A percentile compares a stretch with the other conserved stretches of the same genome.
These are phyloP conservation scores for Amoebophrya sp. DNA, from an alignment of 169 alveolate species.

Conservation along the genomic window DNA sequence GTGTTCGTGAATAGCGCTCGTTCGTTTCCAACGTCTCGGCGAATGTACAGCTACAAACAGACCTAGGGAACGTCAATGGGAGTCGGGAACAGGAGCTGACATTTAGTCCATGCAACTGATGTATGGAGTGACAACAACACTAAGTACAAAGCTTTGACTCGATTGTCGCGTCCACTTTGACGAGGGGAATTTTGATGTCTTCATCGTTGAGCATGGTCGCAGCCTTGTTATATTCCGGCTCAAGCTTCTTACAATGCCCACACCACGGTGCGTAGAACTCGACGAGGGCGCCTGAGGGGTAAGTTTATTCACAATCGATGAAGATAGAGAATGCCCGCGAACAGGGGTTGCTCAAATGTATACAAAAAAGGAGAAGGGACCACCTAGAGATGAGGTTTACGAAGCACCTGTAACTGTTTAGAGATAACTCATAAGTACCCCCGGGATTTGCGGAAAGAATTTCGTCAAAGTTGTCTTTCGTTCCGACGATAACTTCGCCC, in stretches of 20 bases:
- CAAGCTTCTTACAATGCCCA: slow-evolving; percentile 87
- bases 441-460: neutral
- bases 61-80: too few species aligned
- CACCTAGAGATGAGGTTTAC: too few species aligned
- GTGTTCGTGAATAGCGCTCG: too few species aligned
- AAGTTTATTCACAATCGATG: too few species aligned
- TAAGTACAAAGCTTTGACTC: neutral
- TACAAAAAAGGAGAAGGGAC: too few species aligned
- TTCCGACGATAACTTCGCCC: neutral
- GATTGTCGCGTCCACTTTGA: slow-evolving; percentile 53
- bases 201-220: slow-evolving; percentile 48
- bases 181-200: slow-evolving; percentile 45
- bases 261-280: slow-evolving; percentile 93
- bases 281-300: slow-evolving; percentile 67
- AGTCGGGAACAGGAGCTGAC: too few species aligned
- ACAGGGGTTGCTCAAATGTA: too few species aligned
- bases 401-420: neutral
- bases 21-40: too few species aligned
- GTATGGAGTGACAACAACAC: too few species aligned
- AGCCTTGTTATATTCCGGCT: slow-evolving; percentile 65
- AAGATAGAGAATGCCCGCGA: too few species aligned
- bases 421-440: neutral
- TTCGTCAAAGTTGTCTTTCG: neutral
- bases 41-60: too few species aligned
- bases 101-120: too few species aligned